A percentile compares a stretch with the other conserved stretches of the same genome.
Conservation (phyloP, 768 basidiomycete genomes). For the Russula sp. region DNA sequence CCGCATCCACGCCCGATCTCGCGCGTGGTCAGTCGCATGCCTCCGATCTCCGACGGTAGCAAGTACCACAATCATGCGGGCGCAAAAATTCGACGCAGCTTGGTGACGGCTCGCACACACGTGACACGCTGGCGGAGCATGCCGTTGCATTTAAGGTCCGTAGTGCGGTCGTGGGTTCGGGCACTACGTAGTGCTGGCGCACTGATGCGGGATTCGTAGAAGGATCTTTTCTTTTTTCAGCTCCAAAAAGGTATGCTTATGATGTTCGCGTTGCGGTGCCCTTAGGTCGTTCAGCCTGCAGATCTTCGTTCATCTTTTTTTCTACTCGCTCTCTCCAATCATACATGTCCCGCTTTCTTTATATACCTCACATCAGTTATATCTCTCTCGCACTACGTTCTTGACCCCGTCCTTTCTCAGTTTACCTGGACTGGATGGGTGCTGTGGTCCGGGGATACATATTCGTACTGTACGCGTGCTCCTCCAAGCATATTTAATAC, state of each 20-base stretch:
- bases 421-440: neutral
- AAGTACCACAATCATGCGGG: neutral
- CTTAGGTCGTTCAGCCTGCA: neutral
- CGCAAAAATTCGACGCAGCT: slow-evolving; percentile 12
- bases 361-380: neutral
- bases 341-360: neutral
- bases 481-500: neutral
- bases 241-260: neutral
- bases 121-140: slow-evolving; percentile 3
- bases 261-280: neutral
- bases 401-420: neutral
- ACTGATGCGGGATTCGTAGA: neutral
- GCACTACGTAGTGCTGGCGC: neutral
- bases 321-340: neutral
- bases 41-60: neutral
- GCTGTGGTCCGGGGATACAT: neutral
- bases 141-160: neutral
- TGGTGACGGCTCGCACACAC: slow-evolving; percentile 6
- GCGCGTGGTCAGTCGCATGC: slow-evolving; percentile 15
- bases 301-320: neutral
- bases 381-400: neutral
- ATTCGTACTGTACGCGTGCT: neutral
- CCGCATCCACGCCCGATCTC: neutral
- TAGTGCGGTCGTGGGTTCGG: neutral
- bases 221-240: no score